Base-by-base conservation (phyloP, 1,284 basidiomycete genomes). In the Heliocybe sulcata region DNA sequence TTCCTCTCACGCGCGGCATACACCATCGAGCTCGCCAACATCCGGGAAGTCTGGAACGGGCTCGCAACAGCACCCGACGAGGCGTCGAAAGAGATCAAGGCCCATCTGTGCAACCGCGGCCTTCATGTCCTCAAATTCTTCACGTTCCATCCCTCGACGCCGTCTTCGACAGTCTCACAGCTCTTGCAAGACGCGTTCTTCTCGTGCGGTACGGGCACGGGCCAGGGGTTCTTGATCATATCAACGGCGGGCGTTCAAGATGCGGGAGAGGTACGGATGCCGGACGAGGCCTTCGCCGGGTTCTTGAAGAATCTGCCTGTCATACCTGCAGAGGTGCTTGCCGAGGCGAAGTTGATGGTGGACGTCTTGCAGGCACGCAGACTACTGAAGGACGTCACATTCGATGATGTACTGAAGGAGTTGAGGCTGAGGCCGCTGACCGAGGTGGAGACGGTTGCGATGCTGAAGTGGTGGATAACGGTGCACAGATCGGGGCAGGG, bases 51-150 rank as follows among this genome's bases (percentile, higher is more conserved):
- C 33, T 90, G 81, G 85, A 72, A 75, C 33, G 42, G 42, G 19
- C 19, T 25, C 23, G 4, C 23, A 10, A 6, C n/a, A 20, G 19
- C 11, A 38, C 11, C 35, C 35, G 77, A 72, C 35, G 79, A 71
- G n/a, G 67, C 71, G 11, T 70, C 67, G 38, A 59, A 63, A 22
- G 77, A 84, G 38, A 59, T 82, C 12, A 71, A 75, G 54, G 65
- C 67, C 19, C 77, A 79, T 73, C 68, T 93, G 14, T 76, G 72
- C n/a, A 70, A 72, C 20, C 80, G 87, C 10, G 89, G 87, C 10
- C 72, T 95, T 14, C 95, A 99, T 63, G 82, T 87, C 3, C 77
- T 98, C 58, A 86, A 85, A 59, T 94, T 98, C 72, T 94, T 98
- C 76, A 88, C 88, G 1, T 97, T 93, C 69, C 79, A 86, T 59